Evolutionary conservation across 1,284 basidiomycete species (phyloP).

Genomic region (Termitomyces sp.): DNA sequence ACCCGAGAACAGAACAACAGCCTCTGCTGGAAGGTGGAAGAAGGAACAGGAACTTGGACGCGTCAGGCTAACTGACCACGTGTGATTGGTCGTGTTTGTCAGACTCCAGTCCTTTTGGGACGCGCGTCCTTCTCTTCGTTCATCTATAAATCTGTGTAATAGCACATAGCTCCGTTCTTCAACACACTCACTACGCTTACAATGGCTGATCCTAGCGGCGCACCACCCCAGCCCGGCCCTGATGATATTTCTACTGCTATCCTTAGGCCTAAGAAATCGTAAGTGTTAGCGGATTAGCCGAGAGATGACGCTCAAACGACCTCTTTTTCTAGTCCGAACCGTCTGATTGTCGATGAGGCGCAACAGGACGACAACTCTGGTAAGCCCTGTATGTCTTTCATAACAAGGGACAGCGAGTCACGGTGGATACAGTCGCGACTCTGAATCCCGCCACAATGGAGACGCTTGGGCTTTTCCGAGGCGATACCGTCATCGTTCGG

Average conservation of each 20-base stretch:
- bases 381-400: conserved; percentile 26
- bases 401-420: conserved; percentile 10
- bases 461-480: conserved; percentile 87
- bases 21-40: conserved; percentile 25
- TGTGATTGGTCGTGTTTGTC: conserved; percentile 33
- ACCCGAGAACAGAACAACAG: conserved; percentile 3
- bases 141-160: conserved; percentile 22
- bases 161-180: conserved; percentile 17
- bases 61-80: conserved; percentile 15
- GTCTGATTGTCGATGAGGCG: conserved; percentile 91
- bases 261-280: conserved; percentile 95
- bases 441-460: conserved; percentile 98
- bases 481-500: conserved; percentile 91
- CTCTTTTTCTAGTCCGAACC: conserved; percentile 69
- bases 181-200: conserved; percentile 14
- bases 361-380: conserved; percentile 91
- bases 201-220: conserved; percentile 79
- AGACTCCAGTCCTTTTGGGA: conserved; percentile 27
- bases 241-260: conserved; percentile 93
- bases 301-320: conserved; percentile 10
- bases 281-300: conserved; percentile 30
- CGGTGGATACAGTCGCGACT: conserved; percentile 65
- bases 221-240: conserved; percentile 66
- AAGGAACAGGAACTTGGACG: conserved; percentile 24
- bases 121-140: conserved; percentile 35